Evolutionary conservation across 2,329 filamentous ascomycete genomes (phyloP).

Genomic region (Pseudocercospora eumusae): DNA sequence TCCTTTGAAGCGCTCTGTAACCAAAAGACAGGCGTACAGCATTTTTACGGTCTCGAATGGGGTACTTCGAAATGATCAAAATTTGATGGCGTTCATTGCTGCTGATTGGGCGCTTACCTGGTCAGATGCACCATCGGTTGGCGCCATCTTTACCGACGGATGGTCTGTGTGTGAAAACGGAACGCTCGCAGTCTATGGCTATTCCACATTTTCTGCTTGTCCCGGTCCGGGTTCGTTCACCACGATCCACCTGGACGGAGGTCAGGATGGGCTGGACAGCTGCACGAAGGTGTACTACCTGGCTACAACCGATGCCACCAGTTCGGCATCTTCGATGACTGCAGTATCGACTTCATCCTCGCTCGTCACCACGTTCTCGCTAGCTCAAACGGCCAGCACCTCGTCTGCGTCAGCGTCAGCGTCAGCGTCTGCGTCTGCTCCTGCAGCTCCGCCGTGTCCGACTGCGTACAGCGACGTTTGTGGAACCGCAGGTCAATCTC

Average conservation of each 20-base stretch:
- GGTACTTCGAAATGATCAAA: not conserved
- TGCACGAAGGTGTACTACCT: not conserved
- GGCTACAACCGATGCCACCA: not conserved
- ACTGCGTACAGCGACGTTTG: constrained; percentile 11
- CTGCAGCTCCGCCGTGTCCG: constrained; percentile 12
- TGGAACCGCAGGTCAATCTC: not conserved
- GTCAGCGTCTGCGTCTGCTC: not conserved
- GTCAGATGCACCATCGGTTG: not conserved
- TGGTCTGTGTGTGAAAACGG: constrained; percentile 3
- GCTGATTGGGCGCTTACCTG: not conserved
- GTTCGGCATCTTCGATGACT: not conserved
- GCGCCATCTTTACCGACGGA: not conserved
- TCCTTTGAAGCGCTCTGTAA: not conserved
- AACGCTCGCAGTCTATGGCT: not conserved
- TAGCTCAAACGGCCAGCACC: not conserved
- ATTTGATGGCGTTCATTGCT: not conserved
- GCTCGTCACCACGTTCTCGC: not conserved
- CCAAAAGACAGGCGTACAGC: not conserved
- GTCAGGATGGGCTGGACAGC: not conserved
- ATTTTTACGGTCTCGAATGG: not conserved
- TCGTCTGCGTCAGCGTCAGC: not conserved
- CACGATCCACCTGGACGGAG: not conserved
- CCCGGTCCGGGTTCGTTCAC: not conserved
- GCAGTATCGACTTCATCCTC: not conserved
- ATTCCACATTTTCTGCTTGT: not conserved